phyloP scores from a whole-genome alignment of 257 asterid genomes.

The Solanum lignicaule region DNA sequence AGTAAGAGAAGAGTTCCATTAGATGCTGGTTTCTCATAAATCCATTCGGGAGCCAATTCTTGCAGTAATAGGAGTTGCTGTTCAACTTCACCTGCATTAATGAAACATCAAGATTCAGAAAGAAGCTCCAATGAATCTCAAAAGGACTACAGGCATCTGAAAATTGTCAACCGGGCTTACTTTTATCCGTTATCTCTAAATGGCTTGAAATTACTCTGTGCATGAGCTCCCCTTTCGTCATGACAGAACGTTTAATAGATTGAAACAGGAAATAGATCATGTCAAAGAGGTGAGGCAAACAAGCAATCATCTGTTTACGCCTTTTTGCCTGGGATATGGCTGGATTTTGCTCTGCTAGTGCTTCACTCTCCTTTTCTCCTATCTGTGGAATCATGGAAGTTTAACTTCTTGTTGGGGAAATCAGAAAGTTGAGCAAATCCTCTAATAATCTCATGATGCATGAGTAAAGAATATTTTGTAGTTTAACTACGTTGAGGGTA shows the following conservation, averaged over 20 bases:
- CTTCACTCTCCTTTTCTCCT: conserved; percentile 51
- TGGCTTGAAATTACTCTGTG: conserved; percentile 36
- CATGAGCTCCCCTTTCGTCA: conserved; percentile 59
- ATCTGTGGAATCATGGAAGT: conserved; percentile 30
- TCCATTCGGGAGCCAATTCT: conserved; percentile 87
- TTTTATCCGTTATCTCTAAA: conserved; percentile 31
- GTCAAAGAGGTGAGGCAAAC: conserved; percentile 65
- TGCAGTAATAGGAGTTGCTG: conserved; percentile 61
- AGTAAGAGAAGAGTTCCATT: conserved; percentile 57
- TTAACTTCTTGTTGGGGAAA: background rate
- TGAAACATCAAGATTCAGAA: background rate
- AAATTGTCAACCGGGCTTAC: conserved; percentile 25
- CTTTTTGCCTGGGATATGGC: conserved; percentile 83
- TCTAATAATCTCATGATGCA: background rate
- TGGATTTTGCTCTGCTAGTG: conserved; percentile 47
- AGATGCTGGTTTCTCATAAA: conserved; percentile 37
- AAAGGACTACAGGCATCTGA: background rate
- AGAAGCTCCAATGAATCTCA: background rate
- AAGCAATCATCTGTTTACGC: conserved; percentile 53
- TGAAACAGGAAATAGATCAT: conserved; percentile 43
- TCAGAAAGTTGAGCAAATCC: background rate
- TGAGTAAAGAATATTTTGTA: background rate
- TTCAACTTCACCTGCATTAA: conserved; percentile 59
- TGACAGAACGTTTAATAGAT: conserved; percentile 53
- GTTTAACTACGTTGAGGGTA: background rate